Base-by-base conservation (phyloP, 176 grass and related monocot species). In the Saccharum officinarum region DNA sequence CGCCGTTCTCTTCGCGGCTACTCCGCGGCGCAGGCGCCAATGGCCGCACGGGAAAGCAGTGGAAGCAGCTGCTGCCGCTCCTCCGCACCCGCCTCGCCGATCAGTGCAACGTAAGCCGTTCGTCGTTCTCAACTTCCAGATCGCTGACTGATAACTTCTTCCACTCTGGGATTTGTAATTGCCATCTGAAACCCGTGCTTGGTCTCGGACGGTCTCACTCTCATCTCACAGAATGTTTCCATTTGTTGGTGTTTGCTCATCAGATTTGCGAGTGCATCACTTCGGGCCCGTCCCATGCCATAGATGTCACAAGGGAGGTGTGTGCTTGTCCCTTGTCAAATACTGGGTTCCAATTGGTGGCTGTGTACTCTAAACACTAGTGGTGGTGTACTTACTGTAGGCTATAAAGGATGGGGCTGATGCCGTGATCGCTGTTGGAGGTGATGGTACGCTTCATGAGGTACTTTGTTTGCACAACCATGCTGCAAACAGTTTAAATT, bases 381-480 rank as follows among this genome's bases (percentile, higher is more conserved):
- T 41, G 34, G 7, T 82, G 10, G 1, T 66, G 13, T 74, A 74
- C 23, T 12, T 86, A 3, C 55, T 91, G 20, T 82, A 98, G 96
- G 96, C 93, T 40, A 91, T 95, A 87, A 92, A 92, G 61, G 93
- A 94, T 78, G 96, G 93, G 5, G 96, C 81, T 66, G 91, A 98
- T 83, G 96, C 96, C 0, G 88, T 98, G 15, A 92, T 98, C 5
- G 96, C 96, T 71, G 93, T 98, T 61, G 93, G 96, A 70, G 96
- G 96, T 12, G 96, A 98, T 71, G 96, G 96, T 61, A 98, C 96
- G 7, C 91, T 98, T 92, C 96, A 98, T 84, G 96, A 98, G 96
- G 93, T 98, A 76, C 50, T 85, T 62, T 13, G 59, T 62, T 62
- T 61, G 4, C 26, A 23, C 12, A 34, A 18, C 23, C 20, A 73